Evolutionary conservation across 768 basidiomycete species (phyloP).

Genomic region (Crucibulum laeve): DNA sequence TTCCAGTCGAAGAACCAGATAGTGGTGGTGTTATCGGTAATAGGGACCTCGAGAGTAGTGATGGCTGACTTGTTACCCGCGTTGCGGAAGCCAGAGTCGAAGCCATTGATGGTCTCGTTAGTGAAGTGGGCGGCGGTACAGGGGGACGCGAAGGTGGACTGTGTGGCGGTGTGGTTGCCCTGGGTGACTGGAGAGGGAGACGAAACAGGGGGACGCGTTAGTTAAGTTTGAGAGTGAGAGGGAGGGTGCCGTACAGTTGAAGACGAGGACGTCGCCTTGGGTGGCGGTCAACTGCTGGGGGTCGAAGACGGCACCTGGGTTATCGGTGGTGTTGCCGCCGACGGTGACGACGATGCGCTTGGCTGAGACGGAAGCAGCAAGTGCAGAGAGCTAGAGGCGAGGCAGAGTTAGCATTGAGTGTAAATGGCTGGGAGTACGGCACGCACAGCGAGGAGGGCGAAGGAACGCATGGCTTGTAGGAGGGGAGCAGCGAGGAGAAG

Average conservation of each 20-base stretch:
- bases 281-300: slow-evolving; percentile 40
- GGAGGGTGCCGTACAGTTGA: slow-evolving; percentile 42
- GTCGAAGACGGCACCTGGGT: slow-evolving; percentile 40
- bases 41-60: slow-evolving; percentile 40
- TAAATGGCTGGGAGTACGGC: neutral
- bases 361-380: slow-evolving; percentile 21
- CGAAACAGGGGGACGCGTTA: no score
- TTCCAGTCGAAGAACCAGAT: slow-evolving; percentile 60
- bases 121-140: slow-evolving; percentile 48
- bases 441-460: neutral
- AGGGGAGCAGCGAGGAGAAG: neutral
- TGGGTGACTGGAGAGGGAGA: slow-evolving; percentile 35
- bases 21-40: slow-evolving; percentile 38
- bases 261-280: slow-evolving; percentile 44
- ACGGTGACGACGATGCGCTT: slow-evolving; percentile 40
- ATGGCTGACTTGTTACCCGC: slow-evolving; percentile 41
- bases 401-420: neutral
- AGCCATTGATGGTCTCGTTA: slow-evolving; percentile 50
- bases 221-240: neutral
- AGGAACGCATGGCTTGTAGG: neutral
- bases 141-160: slow-evolving; percentile 51
- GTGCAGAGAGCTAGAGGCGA: slow-evolving; percentile 5
- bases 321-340: slow-evolving; percentile 38
- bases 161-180: slow-evolving; percentile 50
- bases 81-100: slow-evolving; percentile 49